phyloP scores from a whole-genome alignment of 768 basidiomycete species.

The Tremella fuciformis region DNA sequence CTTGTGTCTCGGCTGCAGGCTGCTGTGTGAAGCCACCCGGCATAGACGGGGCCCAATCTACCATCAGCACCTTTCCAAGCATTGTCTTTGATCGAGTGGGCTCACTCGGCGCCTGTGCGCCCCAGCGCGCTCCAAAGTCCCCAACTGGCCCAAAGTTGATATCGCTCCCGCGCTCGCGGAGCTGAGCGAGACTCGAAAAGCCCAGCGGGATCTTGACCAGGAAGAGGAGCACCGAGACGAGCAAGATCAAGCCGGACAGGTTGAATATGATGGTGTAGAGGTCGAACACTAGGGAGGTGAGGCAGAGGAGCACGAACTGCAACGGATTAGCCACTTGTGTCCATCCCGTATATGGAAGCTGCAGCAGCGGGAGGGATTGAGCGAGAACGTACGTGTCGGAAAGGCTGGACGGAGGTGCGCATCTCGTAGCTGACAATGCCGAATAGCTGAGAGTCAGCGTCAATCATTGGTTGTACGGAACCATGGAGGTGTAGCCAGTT shows the following conservation, averaged over 20 bases:
- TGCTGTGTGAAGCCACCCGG: constrained; percentile 29
- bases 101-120: too few species aligned
- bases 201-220: constrained; percentile 39
- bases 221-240: constrained; percentile 27
- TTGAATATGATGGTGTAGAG: constrained; percentile 28
- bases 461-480: constrained; percentile 5
- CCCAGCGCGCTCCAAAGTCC: constrained; percentile 10
- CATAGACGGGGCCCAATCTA: constrained; percentile 38
- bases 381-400: constrained; percentile 9
- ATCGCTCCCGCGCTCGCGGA: constrained; percentile 32
- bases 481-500: not conserved
- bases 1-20: not conserved
- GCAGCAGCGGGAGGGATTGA: too few species aligned
- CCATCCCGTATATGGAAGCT: too few species aligned
- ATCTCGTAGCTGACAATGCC: constrained; percentile 42
- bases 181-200: constrained; percentile 23
- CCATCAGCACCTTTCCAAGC: not conserved
- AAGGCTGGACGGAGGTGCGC: constrained; percentile 19
- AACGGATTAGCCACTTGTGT: constrained; percentile 7
- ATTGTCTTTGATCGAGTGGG: constrained; percentile 3
- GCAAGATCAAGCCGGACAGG: constrained; percentile 23
- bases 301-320: constrained; percentile 36
- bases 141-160: constrained; percentile 8
- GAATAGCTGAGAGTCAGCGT: constrained; percentile 26
- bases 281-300: constrained; percentile 37